Evolutionary conservation across 2,329 filamentous ascomycete genomes (phyloP).

Genomic region (Cercospora sp.): DNA sequence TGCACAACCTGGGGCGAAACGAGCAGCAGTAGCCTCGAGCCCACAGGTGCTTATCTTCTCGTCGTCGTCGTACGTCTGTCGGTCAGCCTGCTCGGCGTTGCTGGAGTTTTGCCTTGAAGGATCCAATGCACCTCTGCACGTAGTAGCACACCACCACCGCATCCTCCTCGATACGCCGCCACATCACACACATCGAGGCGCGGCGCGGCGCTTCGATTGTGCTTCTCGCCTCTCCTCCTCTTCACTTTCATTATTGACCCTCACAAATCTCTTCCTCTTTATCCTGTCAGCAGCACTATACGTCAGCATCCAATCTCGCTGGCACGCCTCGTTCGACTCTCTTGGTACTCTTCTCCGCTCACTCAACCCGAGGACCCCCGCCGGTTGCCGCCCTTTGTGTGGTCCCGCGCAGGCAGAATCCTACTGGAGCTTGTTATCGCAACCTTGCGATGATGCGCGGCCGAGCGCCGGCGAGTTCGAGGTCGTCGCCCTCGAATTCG

Average conservation of each 20-base stretch:
- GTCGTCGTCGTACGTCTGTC: not conserved
- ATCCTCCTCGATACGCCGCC: slow-evolving; percentile 10
- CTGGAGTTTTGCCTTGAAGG: not conserved
- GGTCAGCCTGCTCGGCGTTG: not conserved
- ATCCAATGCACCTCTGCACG: not conserved
- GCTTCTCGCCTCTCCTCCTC: not conserved
- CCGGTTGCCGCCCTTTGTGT: not conserved
- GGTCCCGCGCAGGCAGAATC: not conserved
- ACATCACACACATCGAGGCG: not conserved
- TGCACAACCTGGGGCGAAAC: not conserved
- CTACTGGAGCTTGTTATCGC: not conserved
- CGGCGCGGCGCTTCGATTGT: not conserved
- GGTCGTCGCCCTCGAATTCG: not conserved
- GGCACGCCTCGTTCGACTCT: not conserved
- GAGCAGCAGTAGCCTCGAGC: not conserved
- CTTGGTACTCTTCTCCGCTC: not conserved
- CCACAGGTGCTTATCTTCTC: not conserved
- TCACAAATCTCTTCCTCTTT: not conserved
- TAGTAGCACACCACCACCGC: not conserved
- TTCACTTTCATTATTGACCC: not conserved
- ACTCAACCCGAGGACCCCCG: not conserved
- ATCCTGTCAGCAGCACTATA: not conserved
- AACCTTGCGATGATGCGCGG: slow-evolving; percentile 13
- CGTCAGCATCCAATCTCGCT: not conserved
- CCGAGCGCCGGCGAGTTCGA: slow-evolving; percentile 16